These are phyloP conservation scores for Vigna trinervia DNA, from an alignment of 306 rosid genomes.

Conservation along the genomic window DNA sequence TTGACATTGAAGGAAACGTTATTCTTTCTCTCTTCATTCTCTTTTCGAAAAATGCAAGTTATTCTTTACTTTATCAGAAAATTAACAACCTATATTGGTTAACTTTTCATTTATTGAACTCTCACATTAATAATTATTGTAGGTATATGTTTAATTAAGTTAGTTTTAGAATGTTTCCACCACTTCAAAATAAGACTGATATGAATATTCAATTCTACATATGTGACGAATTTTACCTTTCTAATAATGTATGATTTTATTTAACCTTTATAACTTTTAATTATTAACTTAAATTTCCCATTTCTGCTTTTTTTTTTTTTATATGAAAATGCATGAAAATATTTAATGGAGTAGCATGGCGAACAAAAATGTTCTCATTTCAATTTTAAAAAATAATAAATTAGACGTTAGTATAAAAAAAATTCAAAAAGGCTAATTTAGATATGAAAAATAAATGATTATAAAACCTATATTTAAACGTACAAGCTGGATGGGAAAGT, in stretches of 20 bases:
- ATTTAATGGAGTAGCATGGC: no score
- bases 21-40: slow-evolving; percentile 24
- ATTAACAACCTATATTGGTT: background rate
- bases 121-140: background rate
- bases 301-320: no score
- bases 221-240: no score
- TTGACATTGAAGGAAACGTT: slow-evolving; percentile 44
- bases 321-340: no score
- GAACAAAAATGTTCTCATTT: no score
- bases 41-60: slow-evolving; percentile 9
- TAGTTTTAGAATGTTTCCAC: no score
- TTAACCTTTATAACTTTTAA: no score
- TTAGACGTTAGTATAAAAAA: background rate
- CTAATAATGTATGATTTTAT: no score
- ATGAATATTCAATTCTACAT: no score
- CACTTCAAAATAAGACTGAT: no score
- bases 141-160: background rate
- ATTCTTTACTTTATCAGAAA: background rate
- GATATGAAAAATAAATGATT: background rate
- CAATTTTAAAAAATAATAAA: background rate
- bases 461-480: background rate
- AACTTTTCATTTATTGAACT: background rate
- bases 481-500: background rate
- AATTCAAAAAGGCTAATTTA: background rate
- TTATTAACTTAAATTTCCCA: no score